phyloP scores from a whole-genome alignment of 257 asterid genomes.

The Avicennia marina region DNA sequence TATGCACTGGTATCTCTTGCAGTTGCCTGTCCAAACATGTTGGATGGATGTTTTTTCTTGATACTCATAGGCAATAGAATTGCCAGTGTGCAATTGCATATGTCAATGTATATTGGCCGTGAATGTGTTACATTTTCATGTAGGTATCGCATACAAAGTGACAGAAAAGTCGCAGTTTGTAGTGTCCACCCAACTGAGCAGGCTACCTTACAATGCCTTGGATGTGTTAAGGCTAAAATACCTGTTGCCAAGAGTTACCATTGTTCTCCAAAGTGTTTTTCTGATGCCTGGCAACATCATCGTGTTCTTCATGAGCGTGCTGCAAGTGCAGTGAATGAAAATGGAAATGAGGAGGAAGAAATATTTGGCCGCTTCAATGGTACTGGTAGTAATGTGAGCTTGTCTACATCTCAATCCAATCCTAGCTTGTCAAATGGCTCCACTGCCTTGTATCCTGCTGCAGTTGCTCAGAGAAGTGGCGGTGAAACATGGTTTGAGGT shows the following conservation, averaged over 20 bases:
- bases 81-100: not conserved
- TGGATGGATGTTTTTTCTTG: no score
- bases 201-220: constrained; percentile 90
- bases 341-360: constrained; percentile 88
- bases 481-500: constrained; percentile 97
- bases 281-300: constrained; percentile 95
- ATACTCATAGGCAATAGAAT: not conserved
- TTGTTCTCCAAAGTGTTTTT: constrained; percentile 84
- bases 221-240: constrained; percentile 85
- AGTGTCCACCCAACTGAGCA: constrained; percentile 92
- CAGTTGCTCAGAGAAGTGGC: constrained; percentile 71
- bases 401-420: constrained; percentile 54
- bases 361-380: constrained; percentile 71
- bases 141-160: constrained; percentile 98
- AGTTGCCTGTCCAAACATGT: not conserved
- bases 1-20: no score
- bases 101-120: not conserved
- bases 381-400: constrained; percentile 52
- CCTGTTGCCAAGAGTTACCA: constrained; percentile 86
- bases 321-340: constrained; percentile 64
- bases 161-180: constrained; percentile 78
- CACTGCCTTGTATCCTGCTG: constrained; percentile 64
- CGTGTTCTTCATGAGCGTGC: constrained; percentile 95
- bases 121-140: constrained; percentile 14
- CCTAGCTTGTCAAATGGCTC: constrained; percentile 55